Base-by-base conservation (phyloP, 768 basidiomycete genomes). In the Collybia sordida region DNA sequence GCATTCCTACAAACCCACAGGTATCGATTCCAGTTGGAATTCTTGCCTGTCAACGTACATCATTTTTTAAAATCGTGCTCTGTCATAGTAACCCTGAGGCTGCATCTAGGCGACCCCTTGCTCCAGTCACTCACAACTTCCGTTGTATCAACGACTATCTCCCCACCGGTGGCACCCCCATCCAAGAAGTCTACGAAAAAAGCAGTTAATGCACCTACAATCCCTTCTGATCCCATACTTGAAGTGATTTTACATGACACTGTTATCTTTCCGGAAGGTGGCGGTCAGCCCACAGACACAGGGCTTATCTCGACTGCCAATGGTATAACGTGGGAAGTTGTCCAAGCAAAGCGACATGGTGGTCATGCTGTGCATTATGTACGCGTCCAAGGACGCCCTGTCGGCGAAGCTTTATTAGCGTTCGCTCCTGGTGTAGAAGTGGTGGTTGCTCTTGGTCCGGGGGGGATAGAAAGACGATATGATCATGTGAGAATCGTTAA, bases 201-300 rank as follows among this genome's bases (percentile, higher is more conserved):
- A 61, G 72, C 79, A n/a, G 77, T 80, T 11, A 61, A 75, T 14
- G 61, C 78, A 21, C 75, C 80, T 14, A 61, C 67, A n/a, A 59
- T 76, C 39, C 67, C 70, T 0, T 67, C 66, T 19, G 71, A 63
- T 28, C 75, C 82, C 2, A 65, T 85, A 15, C 74, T 88, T 41
- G 85, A 89, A 58, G 69, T 92, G 6, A 73, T 84, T 44, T 68
- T 90, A 39, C 83, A 86, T 45, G 90, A 92, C 61, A 90, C 88
- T 0, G 76, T 88, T 11, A 78, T 90, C 41, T 92, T 91, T 62
- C 90, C 90, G 0, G 89, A 91, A 66, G 90, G 88, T 7, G 78
- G 90, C 9, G 91, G 91, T 0, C 90, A 93, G 55, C 86, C 88
- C 1, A 83, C 83, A 0, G 91, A 93, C 59, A 81, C 81, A 21